Evolutionary conservation across 2,329 filamentous ascomycete species (phyloP), one percentile per base, ranked within the genome.

Genomic region (Exophiala lecanii-corni): DNA sequence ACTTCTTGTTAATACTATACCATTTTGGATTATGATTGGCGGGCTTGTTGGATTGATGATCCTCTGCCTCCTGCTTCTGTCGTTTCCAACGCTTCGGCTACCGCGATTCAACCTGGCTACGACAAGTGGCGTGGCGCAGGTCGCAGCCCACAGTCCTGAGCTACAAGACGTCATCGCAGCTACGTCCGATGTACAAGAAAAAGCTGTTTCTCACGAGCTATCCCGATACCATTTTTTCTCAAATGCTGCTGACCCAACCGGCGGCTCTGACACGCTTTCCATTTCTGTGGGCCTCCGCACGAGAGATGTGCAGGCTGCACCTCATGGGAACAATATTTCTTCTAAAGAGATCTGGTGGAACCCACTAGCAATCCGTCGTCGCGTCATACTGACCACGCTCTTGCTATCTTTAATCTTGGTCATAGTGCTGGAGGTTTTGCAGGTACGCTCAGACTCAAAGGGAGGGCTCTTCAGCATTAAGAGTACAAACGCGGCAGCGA

Each of bases 381-480:
- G n/a, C 6, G 9, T 45, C 13, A 9, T 50, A 10, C 43, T 39
- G 1, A 18, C 56, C 17, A 47, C 52, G 4, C 40, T 61, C 9
- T 5, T 41, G n/a, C 26, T 60, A 4, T 54, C 59, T 9, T 3
- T 55, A 44, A 13, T 36, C 16, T 9, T 33, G 4, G 32, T 51
- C 17, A 38, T 17, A 1, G 15, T 30, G 2, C 44, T 55, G n/a
- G 54, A 56, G 36, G 41, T 28, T 3, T 26, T 55, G 10, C 51
- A 55, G 19, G 39, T 25, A 12, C 5, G 38, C 2, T 55, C 51
- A 4, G 42, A 62, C 21, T 25, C 40, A 7, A 47, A 54, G 10
- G n/a, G 42, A n/a, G 60, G 60, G 4, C 53, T 62, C 31, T 37
- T 55, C 2, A n/a, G 15, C 12, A 5, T 51, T 7, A 20, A 36